Evolutionary conservation across 192 early-diverging fungal species (phyloP), one percentile per base, ranked within the genome.

Genomic region (Backusella morwellensis): DNA sequence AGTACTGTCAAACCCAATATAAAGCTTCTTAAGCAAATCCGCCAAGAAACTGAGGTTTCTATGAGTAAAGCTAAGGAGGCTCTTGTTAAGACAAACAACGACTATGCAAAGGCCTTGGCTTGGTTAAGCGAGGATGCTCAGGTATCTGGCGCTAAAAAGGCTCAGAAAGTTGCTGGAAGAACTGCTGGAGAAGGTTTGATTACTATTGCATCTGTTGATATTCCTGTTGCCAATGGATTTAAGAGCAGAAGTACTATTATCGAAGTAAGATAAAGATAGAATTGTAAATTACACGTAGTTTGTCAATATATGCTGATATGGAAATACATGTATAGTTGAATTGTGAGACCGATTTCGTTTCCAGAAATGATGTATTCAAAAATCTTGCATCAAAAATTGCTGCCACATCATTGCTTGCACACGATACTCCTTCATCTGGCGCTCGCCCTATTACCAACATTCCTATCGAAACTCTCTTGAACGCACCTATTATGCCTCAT

Each of bases 291-390:
- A 36, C 23, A 32, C 63, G 15, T 35, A 26, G 40, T 44, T 26
- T 15, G 42, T 17, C 42, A 14, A 14, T 50, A 8, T 72, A 44
- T 36, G 3, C 38, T 56, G 23, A 71, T 29, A 12, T 41, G 26
- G 4, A 29, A 29, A 12, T 29, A 11, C n/a, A 40, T 32, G 21
- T 50, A 63, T 88, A 95, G 89, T 75, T 96, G 26, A 96, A 95
- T 83, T 96, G 94, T 75, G 97, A 99, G 82, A 97, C 97, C 0
- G 97, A 99, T 81, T 99, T 99, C 90, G 97, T 99, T 6, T 94
- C 95, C 7, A 89, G 94, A 72, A 94, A 93, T 77, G 82, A 81
- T 34, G 80, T 91, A 66, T 98, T 98, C 87, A 88, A 91, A 38
- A 84, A 90, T 36, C 86, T 97, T 47, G 94, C 91, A 19, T 80